Conservation (phyloP, 179 eudicot species). For the Beta macrorhiza region DNA sequence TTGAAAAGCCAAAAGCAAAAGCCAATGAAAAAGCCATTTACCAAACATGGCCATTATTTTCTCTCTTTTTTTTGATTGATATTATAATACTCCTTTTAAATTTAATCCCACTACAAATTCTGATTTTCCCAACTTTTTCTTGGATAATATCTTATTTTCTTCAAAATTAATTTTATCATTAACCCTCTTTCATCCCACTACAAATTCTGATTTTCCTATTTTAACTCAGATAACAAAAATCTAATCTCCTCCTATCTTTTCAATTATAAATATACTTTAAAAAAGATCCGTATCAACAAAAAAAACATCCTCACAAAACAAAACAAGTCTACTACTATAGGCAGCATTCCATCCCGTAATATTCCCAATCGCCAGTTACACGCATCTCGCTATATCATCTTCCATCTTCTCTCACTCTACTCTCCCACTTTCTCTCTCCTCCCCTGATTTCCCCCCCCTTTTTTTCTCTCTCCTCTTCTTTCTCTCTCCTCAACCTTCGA, state of each 20-base stretch:
- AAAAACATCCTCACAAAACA: background rate
- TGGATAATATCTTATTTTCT: too few species aligned
- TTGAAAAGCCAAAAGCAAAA: too few species aligned
- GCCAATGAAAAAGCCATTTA: too few species aligned
- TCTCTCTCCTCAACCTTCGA: background rate
- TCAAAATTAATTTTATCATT: background rate
- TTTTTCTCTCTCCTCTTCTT: background rate
- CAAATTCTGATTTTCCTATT: too few species aligned
- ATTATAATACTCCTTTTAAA: too few species aligned
- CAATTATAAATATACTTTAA: background rate
- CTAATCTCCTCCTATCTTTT: background rate
- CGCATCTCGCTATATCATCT: constrained; percentile 7
- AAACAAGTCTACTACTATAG: background rate
- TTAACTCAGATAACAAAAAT: background rate
- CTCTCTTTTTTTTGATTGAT: too few species aligned
- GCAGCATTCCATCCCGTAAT: constrained; percentile 2
- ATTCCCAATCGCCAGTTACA: constrained; percentile 27
- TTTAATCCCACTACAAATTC: too few species aligned
- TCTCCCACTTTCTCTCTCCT: constrained; percentile 4
- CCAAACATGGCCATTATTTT: too few species aligned
- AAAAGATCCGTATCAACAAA: background rate
- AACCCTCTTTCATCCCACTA: too few species aligned
- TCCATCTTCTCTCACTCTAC: background rate
- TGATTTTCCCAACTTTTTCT: too few species aligned
- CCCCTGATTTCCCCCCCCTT: background rate